Base-by-base conservation (phyloP, 129 eudicot genomes). In the Tanacetum coccineum region DNA sequence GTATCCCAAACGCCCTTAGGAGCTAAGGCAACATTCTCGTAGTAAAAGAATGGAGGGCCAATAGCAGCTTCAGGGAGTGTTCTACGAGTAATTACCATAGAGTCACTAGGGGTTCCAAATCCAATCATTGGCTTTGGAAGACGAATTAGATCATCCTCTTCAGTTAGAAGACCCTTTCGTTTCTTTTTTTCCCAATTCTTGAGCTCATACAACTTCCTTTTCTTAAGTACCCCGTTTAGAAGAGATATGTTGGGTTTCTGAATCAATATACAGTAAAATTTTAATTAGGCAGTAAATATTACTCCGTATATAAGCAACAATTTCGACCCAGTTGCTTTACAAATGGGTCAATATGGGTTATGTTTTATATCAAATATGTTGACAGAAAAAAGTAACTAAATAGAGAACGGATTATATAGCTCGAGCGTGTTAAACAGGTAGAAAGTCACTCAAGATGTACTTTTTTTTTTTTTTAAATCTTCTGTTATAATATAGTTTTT, bases 1-100 rank as follows among this genome's bases (percentile, higher is more conserved):
- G 87, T 84, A 44, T 88, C 96, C 98, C 98, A 93, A 20, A 86
- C 96, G 11, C 98, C 98, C 67, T 93, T 88, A 3, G 98, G 98
- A 71, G 98, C 87, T 21, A 93, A 77, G 9, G 98, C 98, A 3
- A 93, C 98, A 72, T 93, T 93, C 58, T 93, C 98, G 15, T 93
- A 93, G 54, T 93, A 93, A 58, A 93, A 93, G 13, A 50, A 93
- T 0, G 98, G 98, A 1, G 95, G 98, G 3, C 85, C 96, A 8
- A 54, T 26, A 11, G 95, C 92, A 30, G 64, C 84, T 10, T 82
- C 92, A 0, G 98, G 98, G 20, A 93, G 82, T 3, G 21, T 62
- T 56, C 98, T 76, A 15, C 64, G 76, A 56, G 66, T 70, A 6
- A 48, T 39, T 7, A 62, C 22, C 40, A 9, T 11, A 1, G 77